phyloP scores from a whole-genome alignment of 306 rosid species.

The Cucurbita pepo region DNA sequence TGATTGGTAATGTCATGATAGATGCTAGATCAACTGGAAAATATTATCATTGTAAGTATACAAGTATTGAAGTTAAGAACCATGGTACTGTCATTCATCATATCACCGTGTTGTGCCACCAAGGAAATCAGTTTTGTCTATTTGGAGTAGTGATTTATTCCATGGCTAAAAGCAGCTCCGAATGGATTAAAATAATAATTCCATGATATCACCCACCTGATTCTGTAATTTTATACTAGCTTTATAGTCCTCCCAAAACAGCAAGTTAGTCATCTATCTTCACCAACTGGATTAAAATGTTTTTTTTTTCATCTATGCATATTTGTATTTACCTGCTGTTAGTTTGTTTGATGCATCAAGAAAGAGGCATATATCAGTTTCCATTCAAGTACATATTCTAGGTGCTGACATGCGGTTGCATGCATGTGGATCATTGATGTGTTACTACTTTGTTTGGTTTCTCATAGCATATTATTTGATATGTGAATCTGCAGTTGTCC shows the following conservation, averaged over 20 bases:
- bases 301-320: background rate
- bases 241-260: background rate
- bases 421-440: background rate
- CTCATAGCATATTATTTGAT: background rate
- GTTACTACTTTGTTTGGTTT: background rate
- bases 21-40: constrained; percentile 99
- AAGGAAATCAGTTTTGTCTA: background rate
- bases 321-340: background rate
- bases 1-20: constrained; percentile 97
- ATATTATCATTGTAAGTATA: constrained; percentile 83
- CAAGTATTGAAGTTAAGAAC: background rate
- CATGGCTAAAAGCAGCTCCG: background rate
- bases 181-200: background rate
- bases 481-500: constrained; percentile 56
- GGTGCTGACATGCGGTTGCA: background rate
- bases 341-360: background rate
- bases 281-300: background rate
- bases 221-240: background rate
- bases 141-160: background rate
- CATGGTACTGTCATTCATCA: background rate
- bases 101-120: background rate
- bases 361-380: background rate
- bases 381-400: background rate
- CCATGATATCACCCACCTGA: background rate
- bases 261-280: background rate